A percentile compares a stretch with the other conserved stretches of the same genome.
phyloP scores from a whole-genome alignment of 1,139 yeast species.

The Magnusiomyces tetraspermus region DNA sequence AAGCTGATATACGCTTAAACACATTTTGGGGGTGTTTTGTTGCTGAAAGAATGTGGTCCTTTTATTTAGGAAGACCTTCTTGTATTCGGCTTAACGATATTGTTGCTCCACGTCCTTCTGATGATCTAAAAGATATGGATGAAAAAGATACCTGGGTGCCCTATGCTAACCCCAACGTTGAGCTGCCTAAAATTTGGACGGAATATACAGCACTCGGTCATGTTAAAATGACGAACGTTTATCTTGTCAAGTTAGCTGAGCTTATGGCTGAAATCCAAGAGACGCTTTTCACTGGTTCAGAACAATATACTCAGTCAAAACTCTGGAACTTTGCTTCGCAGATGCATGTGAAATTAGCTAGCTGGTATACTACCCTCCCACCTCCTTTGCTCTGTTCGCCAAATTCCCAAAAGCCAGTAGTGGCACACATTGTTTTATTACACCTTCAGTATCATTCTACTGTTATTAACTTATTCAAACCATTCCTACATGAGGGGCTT shows the following conservation, averaged over 20 bases:
- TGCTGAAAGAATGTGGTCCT: conserved; percentile 23
- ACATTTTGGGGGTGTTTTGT: conserved; percentile 25
- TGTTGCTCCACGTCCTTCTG: conserved; percentile 15
- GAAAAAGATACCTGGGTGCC: conserved; percentile 13
- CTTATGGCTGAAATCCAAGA: conserved; percentile 16
- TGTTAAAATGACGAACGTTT: conserved; percentile 10
- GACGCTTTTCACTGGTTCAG: conserved; percentile 13
- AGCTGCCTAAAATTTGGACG: conserved; percentile 13
- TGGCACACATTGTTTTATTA: conserved; percentile 19
- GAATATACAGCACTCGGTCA: conserved; percentile 13
- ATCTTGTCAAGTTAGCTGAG: conserved; percentile 12
- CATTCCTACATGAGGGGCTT: conserved; percentile 14
- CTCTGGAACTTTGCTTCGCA: conserved; percentile 15
- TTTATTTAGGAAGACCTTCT: conserved; percentile 23
- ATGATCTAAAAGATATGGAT: not conserved
- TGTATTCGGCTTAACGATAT: conserved; percentile 20
- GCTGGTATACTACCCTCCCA: conserved; percentile 21
- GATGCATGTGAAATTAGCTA: conserved; percentile 17
- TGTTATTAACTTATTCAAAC: conserved; percentile 19
- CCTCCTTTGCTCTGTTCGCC: conserved; percentile 16
- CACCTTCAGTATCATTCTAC: conserved; percentile 20
- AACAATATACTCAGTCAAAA: conserved; percentile 4
- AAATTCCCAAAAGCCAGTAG: conserved; percentile 15
- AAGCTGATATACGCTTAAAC: conserved; percentile 19
- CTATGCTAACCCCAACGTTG: conserved; percentile 8